Evolutionary conservation across 352 stramenopile species (phyloP).

Genomic region (Globisporangium mamillatum): DNA sequence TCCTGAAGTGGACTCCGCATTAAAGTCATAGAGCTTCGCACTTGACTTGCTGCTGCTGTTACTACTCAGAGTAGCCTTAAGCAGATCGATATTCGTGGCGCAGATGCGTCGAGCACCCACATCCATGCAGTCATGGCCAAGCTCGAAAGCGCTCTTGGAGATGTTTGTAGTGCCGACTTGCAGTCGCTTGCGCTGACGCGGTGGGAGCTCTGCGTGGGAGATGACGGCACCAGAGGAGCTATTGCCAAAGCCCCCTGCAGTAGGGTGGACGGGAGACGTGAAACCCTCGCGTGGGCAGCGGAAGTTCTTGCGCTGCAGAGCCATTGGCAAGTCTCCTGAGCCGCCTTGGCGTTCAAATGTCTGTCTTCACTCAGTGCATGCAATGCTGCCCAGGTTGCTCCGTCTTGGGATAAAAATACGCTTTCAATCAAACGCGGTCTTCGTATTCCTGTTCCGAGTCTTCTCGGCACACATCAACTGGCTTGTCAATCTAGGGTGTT

Average conservation of each 20-base stretch:
- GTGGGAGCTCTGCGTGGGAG: conserved; percentile 47
- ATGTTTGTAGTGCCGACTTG: conserved; percentile 78
- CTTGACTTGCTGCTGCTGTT: conserved; percentile 11
- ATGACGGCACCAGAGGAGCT: conserved; percentile 20
- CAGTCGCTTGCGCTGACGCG: conserved; percentile 57
- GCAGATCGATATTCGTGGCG: conserved; percentile 45
- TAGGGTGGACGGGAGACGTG: conserved; percentile 16
- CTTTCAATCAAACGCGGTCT: too few relatives aligned
- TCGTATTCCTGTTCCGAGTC: too few relatives aligned
- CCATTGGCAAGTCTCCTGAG: conserved; percentile 8
- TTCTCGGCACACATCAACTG: not conserved
- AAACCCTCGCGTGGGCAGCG: conserved; percentile 35
- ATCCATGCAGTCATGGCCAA: conserved; percentile 19
- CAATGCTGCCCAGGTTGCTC: too few relatives aligned
- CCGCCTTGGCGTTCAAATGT: not conserved
- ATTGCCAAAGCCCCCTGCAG: conserved; percentile 3
- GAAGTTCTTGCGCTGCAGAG: conserved; percentile 68
- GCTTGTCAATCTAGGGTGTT: not conserved
- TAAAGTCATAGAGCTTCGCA: not conserved
- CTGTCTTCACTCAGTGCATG: too few relatives aligned
- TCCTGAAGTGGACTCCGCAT: not conserved
- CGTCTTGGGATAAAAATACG: not conserved
- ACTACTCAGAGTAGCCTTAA: conserved; percentile 32
- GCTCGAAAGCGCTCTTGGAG: conserved; percentile 27
- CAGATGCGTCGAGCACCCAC: conserved; percentile 21